A percentile compares a stretch with the other conserved stretches of the same genome.
Evolutionary conservation across 352 stramenopile genomes (phyloP).

Genomic region (Globisporangium splendens): DNA sequence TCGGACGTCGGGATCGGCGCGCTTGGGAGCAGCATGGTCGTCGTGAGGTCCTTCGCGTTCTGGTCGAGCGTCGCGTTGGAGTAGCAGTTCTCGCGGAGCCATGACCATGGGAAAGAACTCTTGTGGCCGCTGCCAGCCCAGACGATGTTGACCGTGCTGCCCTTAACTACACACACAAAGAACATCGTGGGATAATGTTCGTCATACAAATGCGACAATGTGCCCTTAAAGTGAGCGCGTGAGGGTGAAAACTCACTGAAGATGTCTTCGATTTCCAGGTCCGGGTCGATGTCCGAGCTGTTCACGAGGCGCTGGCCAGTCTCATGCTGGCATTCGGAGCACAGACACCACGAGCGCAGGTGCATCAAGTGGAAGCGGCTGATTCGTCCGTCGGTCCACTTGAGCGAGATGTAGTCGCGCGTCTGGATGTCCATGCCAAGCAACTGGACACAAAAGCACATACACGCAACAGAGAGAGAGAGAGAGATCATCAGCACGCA

Average conservation of each 20-base stretch:
- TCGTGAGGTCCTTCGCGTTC: constrained; percentile 40
- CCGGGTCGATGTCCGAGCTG: constrained; percentile 47
- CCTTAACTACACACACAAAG: constrained; percentile 43
- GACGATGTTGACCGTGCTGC: constrained; percentile 61
- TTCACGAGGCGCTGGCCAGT: constrained; percentile 84
- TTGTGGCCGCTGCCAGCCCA: constrained; percentile 62
- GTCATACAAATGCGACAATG: background rate
- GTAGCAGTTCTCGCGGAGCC: constrained; percentile 81
- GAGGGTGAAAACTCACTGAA: constrained; percentile 36
- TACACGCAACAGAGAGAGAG: background rate
- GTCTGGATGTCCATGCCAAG: constrained; percentile 66
- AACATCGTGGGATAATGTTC: background rate
- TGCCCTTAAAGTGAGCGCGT: too few species aligned
- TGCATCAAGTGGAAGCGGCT: constrained; percentile 78
- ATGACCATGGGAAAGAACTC: constrained; percentile 65
- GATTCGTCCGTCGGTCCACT: constrained; percentile 66
- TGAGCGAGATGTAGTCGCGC: constrained; percentile 70
- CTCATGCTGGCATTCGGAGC: constrained; percentile 60
- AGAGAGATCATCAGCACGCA: background rate
- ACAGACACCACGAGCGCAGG: constrained; percentile 75
- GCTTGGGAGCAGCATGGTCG: constrained; percentile 40
- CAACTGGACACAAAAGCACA: constrained; percentile 27
- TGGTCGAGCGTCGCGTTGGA: constrained; percentile 47
- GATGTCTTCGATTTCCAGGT: constrained; percentile 68
- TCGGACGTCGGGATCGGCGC: constrained; percentile 51